Evolutionary conservation across 345 rosid species (phyloP).

Genomic region (Rhodomyrtus tomentosa): DNA sequence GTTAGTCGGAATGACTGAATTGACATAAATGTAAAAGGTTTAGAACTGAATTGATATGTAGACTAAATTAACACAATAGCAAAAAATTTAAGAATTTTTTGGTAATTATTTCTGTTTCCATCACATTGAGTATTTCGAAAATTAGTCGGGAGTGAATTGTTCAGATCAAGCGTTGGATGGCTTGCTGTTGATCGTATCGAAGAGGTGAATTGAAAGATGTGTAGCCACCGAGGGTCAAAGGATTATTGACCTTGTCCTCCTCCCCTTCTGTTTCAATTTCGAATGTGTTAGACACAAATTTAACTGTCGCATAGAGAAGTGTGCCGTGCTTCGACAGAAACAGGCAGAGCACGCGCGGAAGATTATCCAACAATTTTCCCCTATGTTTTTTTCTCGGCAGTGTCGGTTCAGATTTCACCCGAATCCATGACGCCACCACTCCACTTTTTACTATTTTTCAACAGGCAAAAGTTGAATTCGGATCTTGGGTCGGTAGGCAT

Average conservation of each 20-base stretch:
- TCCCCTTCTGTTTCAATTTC: neutral
- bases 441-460: neutral
- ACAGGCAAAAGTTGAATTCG: neutral
- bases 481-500: neutral
- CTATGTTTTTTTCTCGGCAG: neutral
- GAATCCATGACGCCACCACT: neutral
- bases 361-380: neutral
- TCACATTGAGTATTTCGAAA: neutral
- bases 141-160: neutral
- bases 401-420: neutral
- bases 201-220: neutral
- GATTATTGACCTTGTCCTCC: neutral
- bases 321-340: neutral
- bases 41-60: no score
- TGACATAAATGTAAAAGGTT: no score
- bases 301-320: neutral
- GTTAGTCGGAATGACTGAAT: no score
- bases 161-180: neutral
- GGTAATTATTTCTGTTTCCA: neutral
- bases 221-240: neutral
- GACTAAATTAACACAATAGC: no score
- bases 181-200: neutral
- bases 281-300: neutral
- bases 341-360: neutral
- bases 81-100: no score